phyloP scores from a whole-genome alignment of 2,329 filamentous ascomycete genomes.

The Alternaria triticina region DNA sequence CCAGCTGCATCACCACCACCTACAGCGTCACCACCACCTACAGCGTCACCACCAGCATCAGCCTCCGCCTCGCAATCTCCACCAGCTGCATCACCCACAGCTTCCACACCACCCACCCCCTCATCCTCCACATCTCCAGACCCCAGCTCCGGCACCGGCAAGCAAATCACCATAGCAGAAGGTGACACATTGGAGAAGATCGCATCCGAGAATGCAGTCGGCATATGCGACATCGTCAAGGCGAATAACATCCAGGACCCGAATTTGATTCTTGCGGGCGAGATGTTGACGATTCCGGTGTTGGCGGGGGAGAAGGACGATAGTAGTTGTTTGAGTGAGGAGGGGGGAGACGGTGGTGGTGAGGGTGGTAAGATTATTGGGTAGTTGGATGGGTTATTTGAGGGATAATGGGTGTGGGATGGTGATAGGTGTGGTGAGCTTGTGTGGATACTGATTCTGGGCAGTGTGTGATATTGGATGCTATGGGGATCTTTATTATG shows the following conservation, averaged over 20 bases:
- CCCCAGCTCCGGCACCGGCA: neutral
- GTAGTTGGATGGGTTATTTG: neutral
- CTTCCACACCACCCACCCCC: neutral
- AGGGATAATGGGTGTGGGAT: no score
- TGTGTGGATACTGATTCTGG: neutral
- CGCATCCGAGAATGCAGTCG: neutral
- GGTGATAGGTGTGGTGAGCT: neutral
- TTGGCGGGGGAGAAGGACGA: neutral
- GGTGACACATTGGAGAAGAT: constrained; percentile 2
- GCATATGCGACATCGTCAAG: neutral
- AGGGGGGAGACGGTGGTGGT: neutral
- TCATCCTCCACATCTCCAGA: neutral
- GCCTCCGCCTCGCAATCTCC: no score
- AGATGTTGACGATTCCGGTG: neutral
- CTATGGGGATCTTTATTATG: no score
- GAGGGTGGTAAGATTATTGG: neutral
- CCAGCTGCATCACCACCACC: neutral
- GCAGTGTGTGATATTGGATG: neutral
- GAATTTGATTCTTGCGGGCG: neutral
- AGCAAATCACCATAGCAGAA: neutral
- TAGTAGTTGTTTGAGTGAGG: neutral
- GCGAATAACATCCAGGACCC: neutral
- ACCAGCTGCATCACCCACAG: neutral
- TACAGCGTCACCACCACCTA: no score
- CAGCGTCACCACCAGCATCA: neutral